Conservation (phyloP, 805 yeast species). For the Yarrowia sp. region DNA sequence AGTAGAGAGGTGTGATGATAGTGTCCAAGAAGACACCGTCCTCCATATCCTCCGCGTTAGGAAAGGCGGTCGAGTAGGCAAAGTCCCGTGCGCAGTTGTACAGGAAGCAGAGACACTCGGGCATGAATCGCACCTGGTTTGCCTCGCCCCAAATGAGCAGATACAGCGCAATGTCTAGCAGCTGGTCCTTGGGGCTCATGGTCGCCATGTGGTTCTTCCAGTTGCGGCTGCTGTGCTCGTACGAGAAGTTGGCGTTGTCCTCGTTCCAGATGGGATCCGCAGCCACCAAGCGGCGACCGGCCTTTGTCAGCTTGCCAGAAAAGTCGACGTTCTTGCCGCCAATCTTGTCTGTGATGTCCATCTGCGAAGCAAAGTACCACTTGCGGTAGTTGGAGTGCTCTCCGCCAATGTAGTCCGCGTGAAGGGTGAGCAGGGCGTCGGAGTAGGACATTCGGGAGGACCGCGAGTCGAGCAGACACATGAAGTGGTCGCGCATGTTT, state of each 20-base stretch:
- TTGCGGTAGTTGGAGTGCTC: conserved; percentile 62
- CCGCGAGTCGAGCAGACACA: conserved; percentile 64
- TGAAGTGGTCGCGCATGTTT: conserved; percentile 65
- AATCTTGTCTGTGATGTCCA: conserved; percentile 55
- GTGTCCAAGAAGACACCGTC: conserved; percentile 52
- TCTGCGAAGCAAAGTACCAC: conserved; percentile 74
- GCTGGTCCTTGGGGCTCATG: conserved; percentile 52
- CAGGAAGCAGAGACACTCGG: conserved; percentile 82
- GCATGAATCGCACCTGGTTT: conserved; percentile 79
- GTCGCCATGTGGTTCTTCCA: conserved; percentile 51
- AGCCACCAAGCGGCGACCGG: conserved; percentile 24
- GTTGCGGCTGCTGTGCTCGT: conserved; percentile 51
- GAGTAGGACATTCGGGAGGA: conserved; percentile 61
- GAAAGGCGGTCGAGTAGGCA: conserved; percentile 48
- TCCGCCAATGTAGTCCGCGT: conserved; percentile 77
- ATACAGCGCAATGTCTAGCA: conserved; percentile 65
- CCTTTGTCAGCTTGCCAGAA: conserved; percentile 31
- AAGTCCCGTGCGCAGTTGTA: conserved; percentile 77
- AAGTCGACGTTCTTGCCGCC: conserved; percentile 31
- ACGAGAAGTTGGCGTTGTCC: conserved; percentile 46
- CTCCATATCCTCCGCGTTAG: conserved; percentile 31
- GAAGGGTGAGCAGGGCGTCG: conserved; percentile 57
- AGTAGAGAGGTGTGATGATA: conserved; percentile 70
- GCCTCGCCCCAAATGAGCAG: conserved; percentile 89
- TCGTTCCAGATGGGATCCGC: conserved; percentile 29